Evolutionary conservation across 2,329 filamentous ascomycete genomes (phyloP).

Genomic region (Neopestalotiopsis sp.): DNA sequence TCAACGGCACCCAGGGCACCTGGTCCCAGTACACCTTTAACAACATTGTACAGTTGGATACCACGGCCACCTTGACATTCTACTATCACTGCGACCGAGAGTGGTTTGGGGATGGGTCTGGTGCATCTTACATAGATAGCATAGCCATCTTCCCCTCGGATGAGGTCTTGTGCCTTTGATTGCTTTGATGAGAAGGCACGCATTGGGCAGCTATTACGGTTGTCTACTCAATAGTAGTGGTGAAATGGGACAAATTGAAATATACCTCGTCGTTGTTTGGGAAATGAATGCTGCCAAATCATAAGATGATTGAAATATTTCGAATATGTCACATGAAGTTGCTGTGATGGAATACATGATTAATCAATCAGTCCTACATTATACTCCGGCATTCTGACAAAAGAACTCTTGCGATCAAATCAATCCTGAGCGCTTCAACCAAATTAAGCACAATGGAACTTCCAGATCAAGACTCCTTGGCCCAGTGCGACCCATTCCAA

Average conservation of each 20-base stretch:
- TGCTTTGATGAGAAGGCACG: too few relatives aligned
- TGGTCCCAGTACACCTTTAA: neutral
- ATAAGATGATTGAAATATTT: too few relatives aligned
- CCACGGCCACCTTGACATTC: neutral
- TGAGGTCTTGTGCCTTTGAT: neutral
- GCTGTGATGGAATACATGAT: too few relatives aligned
- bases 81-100: neutral
- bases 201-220: too few relatives aligned
- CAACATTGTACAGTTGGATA: neutral
- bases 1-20: neutral
- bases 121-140: neutral
- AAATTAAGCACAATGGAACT: neutral
- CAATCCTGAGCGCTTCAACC: neutral
- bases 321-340: too few relatives aligned
- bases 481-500: slow-evolving; percentile 58
- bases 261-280: too few relatives aligned
- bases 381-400: neutral
- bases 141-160: neutral
- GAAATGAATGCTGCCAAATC: too few relatives aligned
- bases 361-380: too few relatives aligned
- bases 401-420: neutral
- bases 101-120: neutral
- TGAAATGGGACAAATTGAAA: too few relatives aligned
- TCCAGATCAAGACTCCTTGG: neutral
- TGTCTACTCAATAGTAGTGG: too few relatives aligned